Evolutionary conservation across 2,329 filamentous ascomycete genomes (phyloP).

Genomic region (Hysterium pulicare): DNA sequence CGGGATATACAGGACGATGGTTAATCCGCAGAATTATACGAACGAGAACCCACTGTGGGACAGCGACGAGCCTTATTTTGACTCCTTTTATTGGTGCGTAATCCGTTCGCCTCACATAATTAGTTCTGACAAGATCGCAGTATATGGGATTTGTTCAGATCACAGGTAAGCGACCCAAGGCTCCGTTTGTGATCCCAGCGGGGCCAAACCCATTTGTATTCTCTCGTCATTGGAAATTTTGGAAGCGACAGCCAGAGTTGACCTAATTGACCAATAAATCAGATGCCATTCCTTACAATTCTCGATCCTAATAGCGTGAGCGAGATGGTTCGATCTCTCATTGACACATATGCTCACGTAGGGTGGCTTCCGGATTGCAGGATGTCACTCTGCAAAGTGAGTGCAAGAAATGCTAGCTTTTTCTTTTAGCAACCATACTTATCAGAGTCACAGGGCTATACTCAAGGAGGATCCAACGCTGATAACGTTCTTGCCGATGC

Average conservation of each 20-base stretch:
- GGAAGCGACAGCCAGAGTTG: no score
- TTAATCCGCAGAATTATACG: constrained; percentile 46
- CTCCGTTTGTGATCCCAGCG: no score
- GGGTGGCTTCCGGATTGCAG: constrained; percentile 72
- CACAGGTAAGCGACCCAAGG: constrained; percentile 19
- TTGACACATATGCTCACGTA: constrained; percentile 67
- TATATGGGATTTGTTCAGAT: constrained; percentile 45
- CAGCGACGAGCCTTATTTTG: constrained; percentile 42
- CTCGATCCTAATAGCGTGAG: constrained; percentile 61
- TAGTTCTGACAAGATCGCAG: constrained; percentile 7
- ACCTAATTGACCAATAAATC: background rate
- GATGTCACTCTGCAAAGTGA: constrained; percentile 17
- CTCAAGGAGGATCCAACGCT: constrained; percentile 72
- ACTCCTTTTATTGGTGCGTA: constrained; percentile 58
- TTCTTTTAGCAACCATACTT: no score
- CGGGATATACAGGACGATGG: constrained; percentile 40
- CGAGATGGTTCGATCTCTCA: constrained; percentile 64
- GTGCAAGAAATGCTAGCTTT: constrained; percentile 1
- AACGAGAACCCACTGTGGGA: constrained; percentile 44
- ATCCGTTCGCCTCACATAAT: background rate
- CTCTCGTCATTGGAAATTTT: no score
- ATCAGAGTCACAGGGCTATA: constrained; percentile 54
- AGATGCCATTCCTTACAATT: constrained; percentile 63
- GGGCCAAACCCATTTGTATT: no score
- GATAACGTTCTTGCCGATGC: constrained; percentile 67